These are phyloP conservation scores for Angophora floribunda DNA, from an alignment of 345 rosid genomes.

Conservation along the genomic window DNA sequence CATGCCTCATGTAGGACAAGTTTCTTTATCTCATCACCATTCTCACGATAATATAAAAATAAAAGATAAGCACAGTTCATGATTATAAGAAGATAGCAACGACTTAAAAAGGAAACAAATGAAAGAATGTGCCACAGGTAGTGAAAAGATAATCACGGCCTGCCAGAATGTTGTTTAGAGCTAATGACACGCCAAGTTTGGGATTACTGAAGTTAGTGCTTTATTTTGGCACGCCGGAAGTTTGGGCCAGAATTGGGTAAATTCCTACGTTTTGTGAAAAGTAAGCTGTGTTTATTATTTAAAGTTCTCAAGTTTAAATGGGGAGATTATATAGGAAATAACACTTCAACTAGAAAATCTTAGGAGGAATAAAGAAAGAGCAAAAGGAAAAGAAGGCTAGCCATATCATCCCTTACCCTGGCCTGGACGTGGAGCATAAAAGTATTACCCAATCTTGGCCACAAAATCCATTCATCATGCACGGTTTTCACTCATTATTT, in stretches of 20 bases:
- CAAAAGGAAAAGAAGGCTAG: neutral
- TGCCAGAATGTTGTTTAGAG: too few species aligned
- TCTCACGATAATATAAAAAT: neutral
- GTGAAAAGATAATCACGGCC: neutral
- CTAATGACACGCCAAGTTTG: rapidly evolving
- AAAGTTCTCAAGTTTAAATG: neutral
- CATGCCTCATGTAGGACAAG: neutral
- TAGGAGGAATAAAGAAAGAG: neutral
- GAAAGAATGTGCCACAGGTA: neutral
- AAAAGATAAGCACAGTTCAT: neutral
- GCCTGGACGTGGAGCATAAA: neutral
- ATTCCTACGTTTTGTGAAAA: neutral
- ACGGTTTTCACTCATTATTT: neutral
- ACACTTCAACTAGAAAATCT: neutral
- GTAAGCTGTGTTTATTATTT: neutral
- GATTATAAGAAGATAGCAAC: neutral
- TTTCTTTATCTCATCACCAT: neutral
- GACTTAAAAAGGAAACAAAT: neutral
- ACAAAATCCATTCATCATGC: neutral
- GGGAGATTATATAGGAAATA: neutral
- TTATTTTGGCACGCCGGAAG: neutral
- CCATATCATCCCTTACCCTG: neutral
- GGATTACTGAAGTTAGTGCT: neutral
- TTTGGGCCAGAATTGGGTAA: neutral
- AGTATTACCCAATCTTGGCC: neutral